phyloP scores from a whole-genome alignment of 345 rosid species.

The Hibiscus trionum region DNA sequence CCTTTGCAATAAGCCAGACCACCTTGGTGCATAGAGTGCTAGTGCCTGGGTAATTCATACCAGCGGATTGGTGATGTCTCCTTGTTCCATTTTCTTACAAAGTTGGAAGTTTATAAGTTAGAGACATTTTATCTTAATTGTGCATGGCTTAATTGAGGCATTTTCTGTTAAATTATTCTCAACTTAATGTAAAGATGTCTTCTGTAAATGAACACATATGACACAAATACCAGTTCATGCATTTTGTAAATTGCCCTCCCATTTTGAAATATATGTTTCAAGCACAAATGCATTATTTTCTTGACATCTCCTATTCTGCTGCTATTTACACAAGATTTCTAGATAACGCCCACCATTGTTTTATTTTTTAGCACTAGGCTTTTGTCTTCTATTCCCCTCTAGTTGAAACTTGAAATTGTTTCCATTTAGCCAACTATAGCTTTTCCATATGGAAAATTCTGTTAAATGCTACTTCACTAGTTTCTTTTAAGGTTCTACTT shows the following conservation, averaged over 20 bases:
- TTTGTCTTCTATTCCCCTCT: neutral
- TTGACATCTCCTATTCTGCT: neutral
- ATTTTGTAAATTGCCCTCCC: neutral
- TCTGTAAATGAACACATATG: neutral
- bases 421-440: neutral
- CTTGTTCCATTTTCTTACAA: neutral
- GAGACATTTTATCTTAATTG: neutral
- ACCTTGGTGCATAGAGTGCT: neutral
- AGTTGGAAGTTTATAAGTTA: neutral
- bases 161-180: neutral
- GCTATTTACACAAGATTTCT: neutral
- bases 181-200: neutral
- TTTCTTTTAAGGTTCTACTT: conserved; percentile 7
- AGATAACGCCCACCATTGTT: neutral
- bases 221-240: neutral
- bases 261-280: neutral
- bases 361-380: neutral
- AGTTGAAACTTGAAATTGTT: conserved; percentile 3
- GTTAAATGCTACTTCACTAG: conserved; percentile 6
- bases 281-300: neutral
- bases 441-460: neutral
- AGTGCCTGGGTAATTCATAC: neutral
- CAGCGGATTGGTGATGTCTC: neutral
- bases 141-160: neutral
- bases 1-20: neutral